These are phyloP conservation scores for Mycena vulgaris DNA, from an alignment of 768 basidiomycete genomes.

Conservation along the genomic window DNA sequence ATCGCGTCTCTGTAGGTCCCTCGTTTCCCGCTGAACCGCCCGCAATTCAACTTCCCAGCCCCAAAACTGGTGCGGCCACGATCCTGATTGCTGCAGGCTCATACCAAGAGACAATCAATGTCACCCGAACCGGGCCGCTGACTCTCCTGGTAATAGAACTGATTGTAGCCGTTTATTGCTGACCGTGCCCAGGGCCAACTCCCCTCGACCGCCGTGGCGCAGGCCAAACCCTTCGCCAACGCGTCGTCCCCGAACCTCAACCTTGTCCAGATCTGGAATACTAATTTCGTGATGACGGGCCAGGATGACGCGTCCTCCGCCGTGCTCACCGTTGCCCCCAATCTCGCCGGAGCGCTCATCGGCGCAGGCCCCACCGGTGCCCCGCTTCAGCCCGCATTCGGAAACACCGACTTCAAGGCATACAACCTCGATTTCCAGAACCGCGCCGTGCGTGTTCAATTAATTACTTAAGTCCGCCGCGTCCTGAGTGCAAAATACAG, in stretches of 20 bases:
- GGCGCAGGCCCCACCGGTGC: slow-evolving; percentile 74
- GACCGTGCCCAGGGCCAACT: slow-evolving; percentile 63
- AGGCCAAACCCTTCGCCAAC: slow-evolving; percentile 58
- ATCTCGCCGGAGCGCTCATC: slow-evolving; percentile 69
- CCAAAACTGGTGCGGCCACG: slow-evolving; percentile 53
- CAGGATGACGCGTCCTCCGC: slow-evolving; percentile 73
- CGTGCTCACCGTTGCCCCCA: slow-evolving; percentile 71
- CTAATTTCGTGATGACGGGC: slow-evolving; percentile 56
- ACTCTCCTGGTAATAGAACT: slow-evolving; percentile 64
- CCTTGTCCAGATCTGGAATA: slow-evolving; percentile 70
- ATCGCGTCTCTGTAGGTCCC: slow-evolving; percentile 67
- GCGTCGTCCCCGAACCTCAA: slow-evolving; percentile 65
- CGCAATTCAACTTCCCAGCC: slow-evolving; percentile 48
- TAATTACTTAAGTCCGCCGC: neutral
- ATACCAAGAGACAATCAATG: slow-evolving; percentile 73
- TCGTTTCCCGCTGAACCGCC: neutral
- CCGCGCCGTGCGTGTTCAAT: slow-evolving; percentile 63
- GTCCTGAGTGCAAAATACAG: slow-evolving; percentile 40
- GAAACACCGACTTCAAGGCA: slow-evolving; percentile 71
- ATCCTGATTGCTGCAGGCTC: slow-evolving; percentile 73
- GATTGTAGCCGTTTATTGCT: neutral
- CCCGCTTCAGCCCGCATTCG: slow-evolving; percentile 65
- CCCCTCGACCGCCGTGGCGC: slow-evolving; percentile 48
- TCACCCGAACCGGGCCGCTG: slow-evolving; percentile 68
- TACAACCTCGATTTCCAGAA: slow-evolving; percentile 81